Conservation (phyloP, 495 filamentous ascomycete genomes). For the Delitschia confertaspora region DNA sequence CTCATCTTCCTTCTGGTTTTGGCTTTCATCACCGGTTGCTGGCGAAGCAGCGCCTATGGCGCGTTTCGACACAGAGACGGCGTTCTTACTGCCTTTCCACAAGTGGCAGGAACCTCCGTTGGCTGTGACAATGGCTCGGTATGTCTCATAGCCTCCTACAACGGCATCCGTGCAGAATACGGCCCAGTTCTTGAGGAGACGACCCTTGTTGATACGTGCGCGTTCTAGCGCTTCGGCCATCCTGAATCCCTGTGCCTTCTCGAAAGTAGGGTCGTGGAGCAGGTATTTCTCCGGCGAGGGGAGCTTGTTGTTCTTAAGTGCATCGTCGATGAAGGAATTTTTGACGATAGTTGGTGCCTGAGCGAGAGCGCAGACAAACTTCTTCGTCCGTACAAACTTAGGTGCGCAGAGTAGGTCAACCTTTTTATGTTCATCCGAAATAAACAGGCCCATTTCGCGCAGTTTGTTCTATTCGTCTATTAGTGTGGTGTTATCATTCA, state of each 20-base stretch:
- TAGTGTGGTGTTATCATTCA: background rate
- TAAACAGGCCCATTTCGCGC: conserved; percentile 70
- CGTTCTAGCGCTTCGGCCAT: conserved; percentile 55
- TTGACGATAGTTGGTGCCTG: conserved; percentile 63
- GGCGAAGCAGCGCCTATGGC: conserved; percentile 5
- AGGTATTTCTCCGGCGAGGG: conserved; percentile 52
- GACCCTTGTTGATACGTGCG: conserved; percentile 65
- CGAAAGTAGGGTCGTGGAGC: conserved; percentile 60
- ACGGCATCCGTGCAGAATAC: conserved; percentile 75
- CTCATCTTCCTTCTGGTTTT: conserved; percentile 45
- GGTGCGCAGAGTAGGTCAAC: conserved; percentile 87
- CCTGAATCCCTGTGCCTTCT: conserved; percentile 58
- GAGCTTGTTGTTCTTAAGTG: conserved; percentile 53
- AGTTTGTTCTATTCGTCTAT: conserved; percentile 57
- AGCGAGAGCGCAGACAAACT: conserved; percentile 83
- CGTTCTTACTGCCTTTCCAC: conserved; percentile 60
- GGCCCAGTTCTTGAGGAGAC: conserved; percentile 59
- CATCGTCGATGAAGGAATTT: conserved; percentile 69
- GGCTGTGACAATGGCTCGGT: conserved; percentile 69
- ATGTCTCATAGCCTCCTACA: conserved; percentile 71
- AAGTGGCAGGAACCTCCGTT: conserved; percentile 77
- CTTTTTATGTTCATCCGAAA: conserved; percentile 61
- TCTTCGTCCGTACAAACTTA: conserved; percentile 73
- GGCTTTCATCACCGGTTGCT: conserved; percentile 45
- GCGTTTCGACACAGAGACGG: conserved; percentile 42